These are phyloP conservation scores for Didymella sp. DNA, from an alignment of 2,329 filamentous ascomycete genomes.

Conservation along the genomic window DNA sequence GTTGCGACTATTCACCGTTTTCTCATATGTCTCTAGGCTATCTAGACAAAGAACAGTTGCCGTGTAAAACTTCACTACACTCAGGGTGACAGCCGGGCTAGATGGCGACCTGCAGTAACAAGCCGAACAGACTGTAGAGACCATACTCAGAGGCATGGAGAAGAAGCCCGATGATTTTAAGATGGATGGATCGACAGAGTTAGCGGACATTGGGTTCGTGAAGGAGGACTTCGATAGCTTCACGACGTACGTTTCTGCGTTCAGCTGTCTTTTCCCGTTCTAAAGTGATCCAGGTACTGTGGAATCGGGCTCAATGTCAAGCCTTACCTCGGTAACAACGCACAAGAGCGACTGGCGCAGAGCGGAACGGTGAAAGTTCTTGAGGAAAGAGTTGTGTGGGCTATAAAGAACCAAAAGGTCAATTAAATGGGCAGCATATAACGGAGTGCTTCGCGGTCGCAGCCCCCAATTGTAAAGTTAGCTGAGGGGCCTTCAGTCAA, in stretches of 20 bases:
- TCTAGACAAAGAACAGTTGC: not conserved
- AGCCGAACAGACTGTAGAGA: conserved; percentile 9
- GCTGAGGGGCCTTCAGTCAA: not conserved
- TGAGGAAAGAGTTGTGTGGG: conserved; percentile 5
- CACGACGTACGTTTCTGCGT: conserved; percentile 4
- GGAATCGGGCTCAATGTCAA: conserved; percentile 14
- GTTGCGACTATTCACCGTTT: not conserved
- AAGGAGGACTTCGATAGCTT: conserved; percentile 13
- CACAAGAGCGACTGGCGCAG: conserved; percentile 11
- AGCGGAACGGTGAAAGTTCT: conserved; percentile 9
- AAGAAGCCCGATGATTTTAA: conserved; percentile 11
- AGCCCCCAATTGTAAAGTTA: not conserved
- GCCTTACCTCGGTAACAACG: conserved; percentile 5
- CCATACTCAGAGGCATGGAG: conserved; percentile 16
- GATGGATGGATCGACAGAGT: conserved; percentile 3
- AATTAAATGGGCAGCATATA: conserved; percentile 7
- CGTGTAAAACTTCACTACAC: not conserved
- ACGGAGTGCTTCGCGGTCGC: not conserved
- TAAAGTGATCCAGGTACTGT: conserved; percentile 6
- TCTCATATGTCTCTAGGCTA: not conserved
- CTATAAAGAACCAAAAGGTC: conserved; percentile 3
- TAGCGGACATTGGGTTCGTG: conserved; percentile 12
- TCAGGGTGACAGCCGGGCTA: conserved; percentile 2
- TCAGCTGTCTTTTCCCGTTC: not conserved
- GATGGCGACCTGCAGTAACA: conserved; percentile 3